Evolutionary conservation across 1,139 yeast genomes (phyloP).

Genomic region (Arxiozyma slooffiae): DNA sequence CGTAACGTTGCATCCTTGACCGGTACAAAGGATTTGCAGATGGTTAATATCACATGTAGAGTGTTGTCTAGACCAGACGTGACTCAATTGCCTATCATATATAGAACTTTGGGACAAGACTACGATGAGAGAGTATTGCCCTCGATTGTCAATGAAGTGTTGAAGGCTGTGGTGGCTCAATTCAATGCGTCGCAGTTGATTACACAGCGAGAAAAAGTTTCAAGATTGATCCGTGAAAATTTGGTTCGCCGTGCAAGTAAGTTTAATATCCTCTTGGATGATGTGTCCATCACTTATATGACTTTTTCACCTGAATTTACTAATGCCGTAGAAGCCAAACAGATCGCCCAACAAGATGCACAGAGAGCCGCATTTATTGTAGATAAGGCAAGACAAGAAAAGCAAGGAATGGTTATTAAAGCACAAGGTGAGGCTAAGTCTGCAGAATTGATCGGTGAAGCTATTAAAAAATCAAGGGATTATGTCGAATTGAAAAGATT

Average conservation of each 20-base stretch:
- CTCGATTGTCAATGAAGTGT: conserved; percentile 90
- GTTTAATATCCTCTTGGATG: conserved; percentile 82
- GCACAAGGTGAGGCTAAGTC: conserved; percentile 98
- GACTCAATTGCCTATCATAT: conserved; percentile 67
- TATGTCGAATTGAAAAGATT: conserved; percentile 93
- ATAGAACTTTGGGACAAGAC: conserved; percentile 84
- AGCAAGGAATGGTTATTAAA: conserved; percentile 89
- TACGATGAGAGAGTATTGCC: conserved; percentile 96
- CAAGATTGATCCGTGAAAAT: conserved; percentile 82
- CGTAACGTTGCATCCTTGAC: conserved; percentile 95
- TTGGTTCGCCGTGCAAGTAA: conserved; percentile 84
- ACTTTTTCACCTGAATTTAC: conserved; percentile 97
- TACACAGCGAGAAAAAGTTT: conserved; percentile 95
- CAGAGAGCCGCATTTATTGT: conserved; percentile 96
- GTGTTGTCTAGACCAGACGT: conserved; percentile 87
- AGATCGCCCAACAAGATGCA: conserved; percentile 98
- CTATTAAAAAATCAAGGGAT: conserved; percentile 89
- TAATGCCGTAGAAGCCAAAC: conserved; percentile 96
- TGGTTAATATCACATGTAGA: conserved; percentile 98
- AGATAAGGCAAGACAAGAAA: conserved; percentile 94
- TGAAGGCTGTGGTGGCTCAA: conserved; percentile 94
- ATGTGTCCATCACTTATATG: conserved; percentile 92
- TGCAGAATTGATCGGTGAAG: conserved; percentile 97
- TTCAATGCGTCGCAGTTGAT: conserved; percentile 95
- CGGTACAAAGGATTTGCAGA: conserved; percentile 95